A percentile compares a stretch with the other conserved stretches of the same genome.
These are phyloP conservation scores for Balakata baccata DNA, from an alignment of 345 rosid species.

Conservation along the genomic window DNA sequence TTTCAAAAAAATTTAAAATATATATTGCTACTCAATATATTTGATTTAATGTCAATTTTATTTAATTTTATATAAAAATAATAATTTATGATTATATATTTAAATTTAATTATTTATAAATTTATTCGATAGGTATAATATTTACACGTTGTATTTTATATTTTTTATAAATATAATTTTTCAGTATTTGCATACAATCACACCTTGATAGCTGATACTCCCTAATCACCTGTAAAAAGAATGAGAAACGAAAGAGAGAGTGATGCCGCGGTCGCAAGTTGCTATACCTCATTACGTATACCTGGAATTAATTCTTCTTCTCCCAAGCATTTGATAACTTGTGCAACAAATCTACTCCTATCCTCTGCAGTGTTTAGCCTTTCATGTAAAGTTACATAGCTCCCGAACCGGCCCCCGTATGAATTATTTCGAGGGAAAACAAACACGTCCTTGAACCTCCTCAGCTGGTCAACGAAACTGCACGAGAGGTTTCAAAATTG, in stretches of 20 bases:
- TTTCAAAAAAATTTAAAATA: too few species aligned
- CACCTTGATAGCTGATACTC: too few species aligned
- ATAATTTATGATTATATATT: too few species aligned
- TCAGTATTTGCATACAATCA: too few species aligned
- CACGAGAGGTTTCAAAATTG: slow-evolving; percentile 10
- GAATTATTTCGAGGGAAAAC: slow-evolving; percentile 37
- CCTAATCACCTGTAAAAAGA: not conserved
- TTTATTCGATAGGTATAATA: too few species aligned
- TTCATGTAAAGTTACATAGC: slow-evolving; percentile 36
- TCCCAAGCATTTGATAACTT: slow-evolving; percentile 53
- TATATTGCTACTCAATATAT: too few species aligned
- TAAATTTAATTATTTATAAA: too few species aligned
- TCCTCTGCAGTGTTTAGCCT: slow-evolving; percentile 51
- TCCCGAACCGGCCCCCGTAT: slow-evolving; percentile 19
- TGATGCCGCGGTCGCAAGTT: not conserved
- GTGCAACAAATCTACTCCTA: slow-evolving; percentile 58
- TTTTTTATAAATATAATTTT: too few species aligned
- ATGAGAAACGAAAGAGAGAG: not conserved
- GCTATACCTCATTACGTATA: slow-evolving; percentile 71
- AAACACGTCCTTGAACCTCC: slow-evolving; percentile 56
- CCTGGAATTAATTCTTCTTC: slow-evolving; percentile 69
- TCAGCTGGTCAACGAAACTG: slow-evolving; percentile 64
- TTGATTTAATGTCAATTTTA: too few species aligned
- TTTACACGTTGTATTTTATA: too few species aligned
- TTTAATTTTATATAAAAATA: too few species aligned